Conservation (phyloP, 2,329 filamentous ascomycete genomes). For the Colletotrichum scovillei region DNA sequence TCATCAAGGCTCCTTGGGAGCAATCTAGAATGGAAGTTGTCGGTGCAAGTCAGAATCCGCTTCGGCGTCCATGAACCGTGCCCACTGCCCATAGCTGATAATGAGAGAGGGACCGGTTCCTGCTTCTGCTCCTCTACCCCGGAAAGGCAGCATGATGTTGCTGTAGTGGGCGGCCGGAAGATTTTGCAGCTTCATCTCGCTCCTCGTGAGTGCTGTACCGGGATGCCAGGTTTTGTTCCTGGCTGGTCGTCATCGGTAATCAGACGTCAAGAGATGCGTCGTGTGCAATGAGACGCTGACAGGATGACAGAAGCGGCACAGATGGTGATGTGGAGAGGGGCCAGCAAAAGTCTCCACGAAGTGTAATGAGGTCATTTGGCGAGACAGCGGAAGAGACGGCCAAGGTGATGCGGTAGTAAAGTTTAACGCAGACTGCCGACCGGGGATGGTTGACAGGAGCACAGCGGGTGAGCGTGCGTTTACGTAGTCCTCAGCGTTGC, state of each 20-base stretch:
- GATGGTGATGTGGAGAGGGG: background rate
- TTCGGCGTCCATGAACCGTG: slow-evolving; percentile 3
- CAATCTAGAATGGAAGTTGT: background rate
- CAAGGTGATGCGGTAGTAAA: slow-evolving; percentile 12
- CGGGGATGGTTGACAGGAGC: slow-evolving; percentile 11
- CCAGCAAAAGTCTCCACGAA: slow-evolving; percentile 10
- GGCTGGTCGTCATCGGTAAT: slow-evolving; percentile 27
- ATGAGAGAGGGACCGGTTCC: background rate
- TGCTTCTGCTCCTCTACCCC: slow-evolving; percentile 18
- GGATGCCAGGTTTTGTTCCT: slow-evolving; percentile 11
- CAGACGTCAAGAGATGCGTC: background rate
- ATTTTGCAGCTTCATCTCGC: slow-evolving; percentile 22
- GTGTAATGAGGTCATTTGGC: slow-evolving; percentile 33
- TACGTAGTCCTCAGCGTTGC: slow-evolving; percentile 4
- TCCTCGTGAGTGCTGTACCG: background rate
- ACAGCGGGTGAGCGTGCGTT: background rate
- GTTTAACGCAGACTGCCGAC: background rate
- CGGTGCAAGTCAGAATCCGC: slow-evolving; percentile 18
- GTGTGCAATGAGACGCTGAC: slow-evolving; percentile 6
- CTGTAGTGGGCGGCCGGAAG: slow-evolving; percentile 7
- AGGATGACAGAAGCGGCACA: background rate
- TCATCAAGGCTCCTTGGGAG: background rate
- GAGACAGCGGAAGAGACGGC: slow-evolving; percentile 15
- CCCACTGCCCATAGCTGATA: background rate
- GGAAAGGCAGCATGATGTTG: slow-evolving; percentile 14